Percentiles rank a stretch among this genome's conserved stretches.
These are phyloP conservation scores for Fomitopsis betulina DNA, from an alignment of 1,284 basidiomycete species.

Conservation along the genomic window DNA sequence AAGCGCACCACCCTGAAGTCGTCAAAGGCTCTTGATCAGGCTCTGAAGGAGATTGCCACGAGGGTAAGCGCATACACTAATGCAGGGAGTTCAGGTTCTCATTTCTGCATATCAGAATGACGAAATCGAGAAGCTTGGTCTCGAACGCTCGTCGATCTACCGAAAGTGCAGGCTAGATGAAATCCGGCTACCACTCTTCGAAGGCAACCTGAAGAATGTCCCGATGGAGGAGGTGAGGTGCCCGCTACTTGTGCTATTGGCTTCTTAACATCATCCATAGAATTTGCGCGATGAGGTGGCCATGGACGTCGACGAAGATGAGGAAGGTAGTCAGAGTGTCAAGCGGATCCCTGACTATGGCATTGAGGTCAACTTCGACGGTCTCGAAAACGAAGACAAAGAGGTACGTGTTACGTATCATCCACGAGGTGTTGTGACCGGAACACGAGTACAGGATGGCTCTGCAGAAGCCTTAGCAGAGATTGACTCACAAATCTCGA, in stretches of 20 bases:
- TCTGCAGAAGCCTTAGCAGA: constrained; percentile 66
- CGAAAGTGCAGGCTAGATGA: constrained; percentile 93
- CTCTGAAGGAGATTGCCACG: constrained; percentile 84
- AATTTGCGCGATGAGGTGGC: constrained; percentile 80
- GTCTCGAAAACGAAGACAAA: constrained; percentile 80
- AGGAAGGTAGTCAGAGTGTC: constrained; percentile 70
- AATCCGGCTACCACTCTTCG: constrained; percentile 75
- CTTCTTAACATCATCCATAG: constrained; percentile 29
- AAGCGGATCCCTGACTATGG: constrained; percentile 80
- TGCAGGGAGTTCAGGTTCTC: background rate
- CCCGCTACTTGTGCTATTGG: background rate
- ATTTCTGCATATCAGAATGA: constrained; percentile 65
- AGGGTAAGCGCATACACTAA: constrained; percentile 43
- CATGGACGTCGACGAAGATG: constrained; percentile 88
- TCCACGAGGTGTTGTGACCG: background rate
- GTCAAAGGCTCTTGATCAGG: constrained; percentile 76
- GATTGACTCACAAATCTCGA: constrained; percentile 75
- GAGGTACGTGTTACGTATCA: constrained; percentile 43
- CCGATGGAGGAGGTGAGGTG: constrained; percentile 88
- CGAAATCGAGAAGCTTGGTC: constrained; percentile 85
- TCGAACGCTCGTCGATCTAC: constrained; percentile 86
- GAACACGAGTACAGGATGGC: constrained; percentile 44
- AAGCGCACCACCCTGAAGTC: constrained; percentile 73
- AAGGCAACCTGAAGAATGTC: constrained; percentile 81
- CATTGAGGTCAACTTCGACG: constrained; percentile 85